These are phyloP conservation scores for Marsdenia floribunda DNA, from an alignment of 257 asterid genomes.

Conservation along the genomic window DNA sequence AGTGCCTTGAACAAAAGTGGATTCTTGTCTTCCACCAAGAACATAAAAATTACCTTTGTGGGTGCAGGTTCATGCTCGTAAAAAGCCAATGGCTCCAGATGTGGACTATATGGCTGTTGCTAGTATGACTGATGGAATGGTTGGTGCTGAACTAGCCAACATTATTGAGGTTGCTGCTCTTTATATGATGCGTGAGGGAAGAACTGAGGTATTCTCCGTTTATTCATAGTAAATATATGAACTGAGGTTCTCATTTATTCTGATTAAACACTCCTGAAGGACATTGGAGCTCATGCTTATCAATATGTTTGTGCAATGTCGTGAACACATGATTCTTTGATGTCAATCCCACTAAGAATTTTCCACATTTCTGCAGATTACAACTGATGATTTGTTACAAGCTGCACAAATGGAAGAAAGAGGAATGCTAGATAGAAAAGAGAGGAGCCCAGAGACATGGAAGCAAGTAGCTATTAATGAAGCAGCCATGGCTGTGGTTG, in stretches of 20 bases:
- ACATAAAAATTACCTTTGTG: conserved; percentile 3
- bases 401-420: conserved; percentile 98
- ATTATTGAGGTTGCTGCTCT: conserved; percentile 94
- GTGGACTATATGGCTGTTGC: conserved; percentile 89
- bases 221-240: neutral
- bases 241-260: neutral
- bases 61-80: conserved; percentile 87
- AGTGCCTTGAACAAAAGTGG: neutral
- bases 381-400: conserved; percentile 93
- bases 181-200: conserved; percentile 85
- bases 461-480: conserved; percentile 91
- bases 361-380: conserved; percentile 51
- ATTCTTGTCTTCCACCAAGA: neutral
- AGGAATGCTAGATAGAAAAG: conserved; percentile 85
- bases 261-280: neutral
- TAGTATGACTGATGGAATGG: conserved; percentile 87
- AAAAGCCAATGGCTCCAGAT: conserved; percentile 88
- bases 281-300: neutral
- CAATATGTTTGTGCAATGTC: neutral
- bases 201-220: conserved; percentile 62
- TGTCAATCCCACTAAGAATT: conserved; percentile 1
- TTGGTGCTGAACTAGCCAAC: conserved; percentile 97
- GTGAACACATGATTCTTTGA: neutral
- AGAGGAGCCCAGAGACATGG: conserved; percentile 86
- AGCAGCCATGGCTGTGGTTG: conserved; percentile 85